These are phyloP conservation scores for Daldinia grandis DNA, from an alignment of 495 filamentous ascomycete species.

Conservation along the genomic window DNA sequence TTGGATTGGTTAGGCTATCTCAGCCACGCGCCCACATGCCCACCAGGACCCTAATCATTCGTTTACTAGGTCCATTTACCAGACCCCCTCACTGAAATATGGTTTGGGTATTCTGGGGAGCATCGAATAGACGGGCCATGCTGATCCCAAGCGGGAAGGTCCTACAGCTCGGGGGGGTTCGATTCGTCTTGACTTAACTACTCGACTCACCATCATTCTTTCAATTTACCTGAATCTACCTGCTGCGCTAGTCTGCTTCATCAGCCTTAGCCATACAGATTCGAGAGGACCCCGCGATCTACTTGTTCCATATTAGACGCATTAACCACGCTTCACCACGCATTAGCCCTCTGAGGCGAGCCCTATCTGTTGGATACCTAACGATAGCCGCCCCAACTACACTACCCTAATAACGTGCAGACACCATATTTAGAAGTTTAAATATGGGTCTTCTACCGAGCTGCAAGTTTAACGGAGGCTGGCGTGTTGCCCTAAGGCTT, in stretches of 20 bases:
- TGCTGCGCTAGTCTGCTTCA: constrained; percentile 18
- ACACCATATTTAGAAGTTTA: constrained; percentile 25
- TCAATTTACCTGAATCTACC: constrained; percentile 15
- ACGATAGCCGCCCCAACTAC: neutral
- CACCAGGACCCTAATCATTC: neutral
- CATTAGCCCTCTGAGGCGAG: neutral
- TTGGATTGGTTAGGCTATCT: constrained; percentile 5
- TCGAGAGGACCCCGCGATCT: constrained; percentile 17
- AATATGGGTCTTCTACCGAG: constrained; percentile 10
- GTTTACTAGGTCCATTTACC: neutral
- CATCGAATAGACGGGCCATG: neutral
- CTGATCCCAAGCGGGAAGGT: constrained; percentile 29
- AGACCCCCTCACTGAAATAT: neutral
- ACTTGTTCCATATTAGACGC: constrained; percentile 1
- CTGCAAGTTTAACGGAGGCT: neutral
- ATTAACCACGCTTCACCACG: neutral
- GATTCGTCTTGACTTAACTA: neutral
- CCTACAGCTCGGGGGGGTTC: constrained; percentile 5
- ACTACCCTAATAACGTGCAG: constrained; percentile 5
- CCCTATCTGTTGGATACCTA: constrained; percentile 8
- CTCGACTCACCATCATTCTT: constrained; percentile 7
- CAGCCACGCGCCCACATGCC: neutral
- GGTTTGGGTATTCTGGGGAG: constrained; percentile 11
- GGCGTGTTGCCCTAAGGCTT: constrained; percentile 2
- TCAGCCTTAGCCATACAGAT: constrained; percentile 9